Base-by-base conservation (phyloP, 2,329 filamentous ascomycete genomes). In the Waltergamsia citrina region DNA sequence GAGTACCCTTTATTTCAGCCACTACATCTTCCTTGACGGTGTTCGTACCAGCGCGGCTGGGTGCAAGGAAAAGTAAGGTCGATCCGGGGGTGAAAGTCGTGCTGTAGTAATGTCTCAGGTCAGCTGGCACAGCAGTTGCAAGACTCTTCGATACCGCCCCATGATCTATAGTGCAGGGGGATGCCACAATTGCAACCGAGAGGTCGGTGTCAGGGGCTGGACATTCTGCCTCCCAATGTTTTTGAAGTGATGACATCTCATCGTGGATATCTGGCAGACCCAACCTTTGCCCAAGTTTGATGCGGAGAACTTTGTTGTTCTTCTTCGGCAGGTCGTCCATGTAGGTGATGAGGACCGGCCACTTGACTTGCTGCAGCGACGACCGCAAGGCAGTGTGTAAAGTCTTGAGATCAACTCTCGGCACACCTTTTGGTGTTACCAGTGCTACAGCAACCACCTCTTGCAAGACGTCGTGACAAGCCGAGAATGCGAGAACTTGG, bases 241-340 rank as follows among this genome's bases (percentile, higher is more conserved):
- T 56, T 4, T 56, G 47, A 1, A 61, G 47, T 33, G 64, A 58
- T 3, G 57, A 53, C 4, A 57, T 65, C 5, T 56, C 50, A 19
- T 73, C 66, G 0, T 59, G 62, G 8, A 72, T 40, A 3, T 59
- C 51, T 1, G 59, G 53, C 12, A 75, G 43, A 3, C 50, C 47
- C 5, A 74, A 50, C 4, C 71, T 57, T 35, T 73, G 58, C 0
- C 57, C 63, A 5, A 76, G 51, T 40, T 59, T 65, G 43, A 74
- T 70, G 3, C 71, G 63, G 16, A 74, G 51, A n/a, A 74, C 54
- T 42, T 76, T 76, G 54, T 71, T 71, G 49, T 74, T 74, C 23
- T 59, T 65, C 38, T 67, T 72, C 2, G 72, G 67, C 1, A 71
- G 50, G 26, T 63, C 63, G 20, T 72, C 57, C 70, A 75, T 74